Evolutionary conservation across 1,139 yeast species (phyloP), one percentile per base, ranked within the genome.

Genomic region (Hemisphaericaspora subhashii): DNA sequence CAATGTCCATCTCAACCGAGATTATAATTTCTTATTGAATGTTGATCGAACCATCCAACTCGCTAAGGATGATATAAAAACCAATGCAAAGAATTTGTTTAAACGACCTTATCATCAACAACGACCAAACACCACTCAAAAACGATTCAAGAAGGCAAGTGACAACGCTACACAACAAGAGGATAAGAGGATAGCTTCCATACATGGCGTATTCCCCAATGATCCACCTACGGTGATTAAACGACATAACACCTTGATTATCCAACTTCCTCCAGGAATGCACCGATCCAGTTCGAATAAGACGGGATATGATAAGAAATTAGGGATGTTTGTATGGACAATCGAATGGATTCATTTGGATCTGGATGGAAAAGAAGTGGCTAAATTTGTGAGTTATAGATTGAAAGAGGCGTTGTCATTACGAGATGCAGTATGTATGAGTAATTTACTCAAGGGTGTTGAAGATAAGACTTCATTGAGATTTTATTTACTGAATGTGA

Each of bases 241-340:
- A 40, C 44, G 77, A 20, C 60, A 67, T 28, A 69, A 71, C 43
- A 68, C 74, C 2, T 44, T 72, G 47, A 62, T 68, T 21, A 51
- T 72, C 2, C 64, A 63, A 35, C 58, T 86, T 21, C 96, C 96
- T 0, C 62, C 67, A 12, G 96, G 95, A 0, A 86, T 89, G 95
- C 74, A 81, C 18, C 64, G 96, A 39, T 72, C 88, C 3, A 53
- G 58, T 8, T 58, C 68, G 41, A 90, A 90, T 56, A 84, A 82
- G 52, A 77, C 92, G 1, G 83, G 84, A 2, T 86, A 81, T 72
- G 92, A 87, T 53, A 81, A 81, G 55, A 75, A 77, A 49, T 65
- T 71, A 47, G 77, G 80, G 33, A 60, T 76, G 20, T 83, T 77
- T 56, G 75, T 76, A 15, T 89, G 97, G 96, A 83, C 96, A 0